Evolutionary conservation across 352 stramenopile species (phyloP).

Genomic region (Peronosclerospora sorghi): DNA sequence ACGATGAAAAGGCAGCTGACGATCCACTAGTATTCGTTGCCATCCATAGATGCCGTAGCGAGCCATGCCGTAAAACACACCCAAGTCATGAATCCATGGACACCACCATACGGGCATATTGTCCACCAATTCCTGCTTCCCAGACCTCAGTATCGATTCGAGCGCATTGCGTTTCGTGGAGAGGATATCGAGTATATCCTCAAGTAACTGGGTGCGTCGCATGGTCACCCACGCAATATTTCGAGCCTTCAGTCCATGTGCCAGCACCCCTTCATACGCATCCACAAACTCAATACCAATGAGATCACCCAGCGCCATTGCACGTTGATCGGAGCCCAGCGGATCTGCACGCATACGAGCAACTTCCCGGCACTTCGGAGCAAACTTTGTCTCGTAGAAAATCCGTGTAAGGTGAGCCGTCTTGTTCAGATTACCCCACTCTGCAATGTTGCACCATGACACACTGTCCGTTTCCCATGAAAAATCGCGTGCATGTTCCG

Average conservation of each 20-base stretch:
- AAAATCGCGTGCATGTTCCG: constrained; percentile 35
- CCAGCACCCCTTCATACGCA: constrained; percentile 67
- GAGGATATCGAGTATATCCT: constrained; percentile 59
- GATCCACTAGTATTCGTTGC: constrained; percentile 58
- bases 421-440: constrained; percentile 79
- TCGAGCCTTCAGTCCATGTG: constrained; percentile 76
- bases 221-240: constrained; percentile 78
- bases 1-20: constrained; percentile 62
- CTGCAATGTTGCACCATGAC: constrained; percentile 76
- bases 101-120: constrained; percentile 86
- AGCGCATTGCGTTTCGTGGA: constrained; percentile 29
- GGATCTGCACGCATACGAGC: constrained; percentile 72
- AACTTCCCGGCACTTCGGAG: constrained; percentile 65
- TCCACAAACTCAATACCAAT: constrained; percentile 84
- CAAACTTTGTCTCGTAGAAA: constrained; percentile 70
- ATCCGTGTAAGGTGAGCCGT: constrained; percentile 39
- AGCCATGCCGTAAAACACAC: constrained; percentile 71
- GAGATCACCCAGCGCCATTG: constrained; percentile 55
- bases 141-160: constrained; percentile 43
- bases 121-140: constrained; percentile 39
- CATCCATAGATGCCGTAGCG: constrained; percentile 62
- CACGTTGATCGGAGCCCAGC: constrained; percentile 62
- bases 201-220: constrained; percentile 58
- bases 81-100: constrained; percentile 78
- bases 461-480: constrained; percentile 69